Base-by-base conservation (phyloP, 331 rosid genomes). In the Erythrophleum ivorense region DNA sequence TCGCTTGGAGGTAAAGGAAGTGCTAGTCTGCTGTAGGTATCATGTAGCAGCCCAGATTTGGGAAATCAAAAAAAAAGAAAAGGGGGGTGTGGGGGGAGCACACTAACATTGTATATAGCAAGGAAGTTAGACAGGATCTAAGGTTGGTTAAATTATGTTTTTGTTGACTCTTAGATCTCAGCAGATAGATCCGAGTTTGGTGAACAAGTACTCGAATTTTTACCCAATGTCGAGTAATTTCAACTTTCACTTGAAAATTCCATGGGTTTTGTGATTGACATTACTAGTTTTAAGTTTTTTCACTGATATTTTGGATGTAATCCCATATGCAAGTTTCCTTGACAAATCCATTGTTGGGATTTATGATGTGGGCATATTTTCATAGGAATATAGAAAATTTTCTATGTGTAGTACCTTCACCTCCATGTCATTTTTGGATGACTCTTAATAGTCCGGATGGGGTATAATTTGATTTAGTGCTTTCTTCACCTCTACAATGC, bases 401-500 rank as follows among this genome's bases (percentile, higher is more conserved):
- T 2, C 40, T 36, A n/a, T n/a, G 40, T 36, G 40, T 36, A 36
- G 5, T 36, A 36, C 40, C 5, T 36, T 36, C 3, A 4, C 5
- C 40, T 36, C 40, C 40, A 36, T 36, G 40, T 36, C 40, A 36
- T 36, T 36, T 36, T 36, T 4, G 5, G 40, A 36, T 36, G 40
- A 36, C 40, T 2, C 40, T 36, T 36, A 24, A 24, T 24, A 24
- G 0, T 24, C 29, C 29, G 29, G 29, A 24, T 78, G 89, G 34
- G 98, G 99, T 64, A 93, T 88, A 49, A 96, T 84, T 79, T 91
- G 92, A 48, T 91, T 88, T 45, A 96, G 88, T 29, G 97, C 99
- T 71, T 91, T 93, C 90, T 94, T 96, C 79, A 93, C 99, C 80
- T 93, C 97, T 71, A 94, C 91, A 75, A 96, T 96, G 82, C 94